A percentile compares a stretch with the other conserved stretches of the same genome.
Evolutionary conservation across 495 filamentous ascomycete species (phyloP).

Genomic region (Durotheca rogersii): DNA sequence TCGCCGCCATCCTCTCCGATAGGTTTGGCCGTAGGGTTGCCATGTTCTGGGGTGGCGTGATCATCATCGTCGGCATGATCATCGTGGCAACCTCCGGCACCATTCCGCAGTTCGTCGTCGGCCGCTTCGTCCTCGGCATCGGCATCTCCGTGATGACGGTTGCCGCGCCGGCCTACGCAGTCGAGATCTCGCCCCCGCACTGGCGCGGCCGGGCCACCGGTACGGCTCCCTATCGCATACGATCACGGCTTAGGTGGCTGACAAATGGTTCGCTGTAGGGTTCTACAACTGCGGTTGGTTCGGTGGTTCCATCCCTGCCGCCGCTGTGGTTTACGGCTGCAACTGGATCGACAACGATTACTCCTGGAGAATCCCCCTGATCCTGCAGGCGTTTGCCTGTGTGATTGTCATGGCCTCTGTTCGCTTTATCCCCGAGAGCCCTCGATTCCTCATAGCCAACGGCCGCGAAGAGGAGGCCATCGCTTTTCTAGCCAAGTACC

Average conservation of each 20-base stretch:
- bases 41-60: slow-evolving; percentile 51
- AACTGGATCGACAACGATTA: slow-evolving; percentile 44
- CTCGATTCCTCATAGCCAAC: slow-evolving; percentile 61
- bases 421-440: slow-evolving; percentile 64
- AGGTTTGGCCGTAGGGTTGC: slow-evolving; percentile 42
- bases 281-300: slow-evolving; percentile 58
- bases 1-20: slow-evolving; percentile 49
- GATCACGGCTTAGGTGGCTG: background rate
- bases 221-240: slow-evolving; percentile 3
- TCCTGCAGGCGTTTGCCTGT: slow-evolving; percentile 47
- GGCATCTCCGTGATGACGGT: slow-evolving; percentile 54
- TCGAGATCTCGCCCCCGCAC: slow-evolving; percentile 51
- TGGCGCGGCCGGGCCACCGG: slow-evolving; percentile 51
- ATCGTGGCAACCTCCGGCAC: slow-evolving; percentile 41
- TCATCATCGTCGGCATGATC: slow-evolving; percentile 55
- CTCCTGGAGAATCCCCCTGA: slow-evolving; percentile 50
- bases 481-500: slow-evolving; percentile 58
- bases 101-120: slow-evolving; percentile 49
- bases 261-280: slow-evolving; percentile 22
- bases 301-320: slow-evolving; percentile 51
- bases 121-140: slow-evolving; percentile 54
- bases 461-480: slow-evolving; percentile 53
- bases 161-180: slow-evolving; percentile 48
- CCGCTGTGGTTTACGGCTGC: slow-evolving; percentile 46
- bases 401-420: slow-evolving; percentile 52